A percentile compares a stretch with the other conserved stretches of the same genome.
Evolutionary conservation across 345 rosid species (phyloP).

Genomic region (Erodium maritimum): DNA sequence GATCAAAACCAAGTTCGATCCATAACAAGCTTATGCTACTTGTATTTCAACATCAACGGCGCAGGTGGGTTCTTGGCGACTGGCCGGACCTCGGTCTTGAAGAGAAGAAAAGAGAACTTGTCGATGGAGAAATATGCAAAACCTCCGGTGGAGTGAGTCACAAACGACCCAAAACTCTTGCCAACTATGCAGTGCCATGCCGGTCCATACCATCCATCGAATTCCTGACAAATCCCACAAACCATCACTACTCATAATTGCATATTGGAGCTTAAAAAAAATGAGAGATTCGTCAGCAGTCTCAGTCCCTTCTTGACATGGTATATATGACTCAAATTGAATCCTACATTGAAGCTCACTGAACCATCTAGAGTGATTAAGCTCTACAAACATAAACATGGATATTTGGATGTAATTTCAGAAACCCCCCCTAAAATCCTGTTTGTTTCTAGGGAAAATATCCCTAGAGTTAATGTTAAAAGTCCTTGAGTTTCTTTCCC

Average conservation of each 20-base stretch:
- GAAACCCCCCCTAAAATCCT: neutral
- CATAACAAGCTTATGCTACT: neutral
- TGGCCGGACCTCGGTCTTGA: slow-evolving; percentile 54
- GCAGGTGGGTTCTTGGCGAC: slow-evolving; percentile 10
- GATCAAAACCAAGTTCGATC: neutral
- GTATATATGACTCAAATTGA: neutral
- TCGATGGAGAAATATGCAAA: slow-evolving; percentile 30
- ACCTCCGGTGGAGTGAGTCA: slow-evolving; percentile 32
- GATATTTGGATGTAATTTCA: no score
- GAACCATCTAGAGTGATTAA: no score
- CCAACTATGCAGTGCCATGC: slow-evolving; percentile 50
- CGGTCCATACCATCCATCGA: slow-evolving; percentile 23
- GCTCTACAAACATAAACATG: no score
- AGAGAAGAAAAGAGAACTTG: slow-evolving; percentile 41
- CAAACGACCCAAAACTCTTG: slow-evolving; percentile 33
- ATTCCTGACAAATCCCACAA: slow-evolving; percentile 17
- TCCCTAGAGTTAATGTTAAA: neutral
- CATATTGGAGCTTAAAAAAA: neutral
- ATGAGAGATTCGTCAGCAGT: no score
- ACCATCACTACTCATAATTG: neutral
- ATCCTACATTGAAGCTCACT: no score
- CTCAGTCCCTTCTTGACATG: neutral
- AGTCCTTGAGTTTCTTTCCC: no score
- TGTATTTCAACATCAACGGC: neutral
- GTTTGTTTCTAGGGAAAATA: no score